Conservation (phyloP, 2,329 filamentous ascomycete species). For the Metarhizium rileyi region DNA sequence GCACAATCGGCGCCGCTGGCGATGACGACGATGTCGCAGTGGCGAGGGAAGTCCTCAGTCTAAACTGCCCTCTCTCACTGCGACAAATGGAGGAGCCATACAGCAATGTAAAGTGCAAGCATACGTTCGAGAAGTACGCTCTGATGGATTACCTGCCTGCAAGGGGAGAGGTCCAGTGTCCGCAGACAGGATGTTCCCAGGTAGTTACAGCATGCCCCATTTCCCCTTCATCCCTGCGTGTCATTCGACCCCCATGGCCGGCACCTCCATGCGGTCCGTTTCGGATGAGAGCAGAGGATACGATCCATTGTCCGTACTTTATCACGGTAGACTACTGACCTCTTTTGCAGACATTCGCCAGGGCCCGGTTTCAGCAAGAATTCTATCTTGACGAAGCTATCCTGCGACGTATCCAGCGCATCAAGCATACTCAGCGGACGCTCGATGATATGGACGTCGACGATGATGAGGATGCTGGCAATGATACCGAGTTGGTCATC, state of each 20-base stretch:
- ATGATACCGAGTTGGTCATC: slow-evolving; percentile 15
- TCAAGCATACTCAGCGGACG: slow-evolving; percentile 29
- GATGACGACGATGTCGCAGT: slow-evolving; percentile 62
- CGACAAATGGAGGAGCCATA: slow-evolving; percentile 55
- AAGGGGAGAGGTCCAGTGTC: slow-evolving; percentile 42
- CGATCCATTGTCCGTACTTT: neutral
- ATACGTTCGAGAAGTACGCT: slow-evolving; percentile 59
- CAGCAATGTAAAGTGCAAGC: slow-evolving; percentile 57
- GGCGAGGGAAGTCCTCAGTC: slow-evolving; percentile 50
- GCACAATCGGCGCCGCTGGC: slow-evolving; percentile 27
- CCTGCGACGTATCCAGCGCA: slow-evolving; percentile 47
- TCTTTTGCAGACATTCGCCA: slow-evolving; percentile 33
- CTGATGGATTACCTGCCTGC: slow-evolving; percentile 47
- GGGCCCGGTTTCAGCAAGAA: slow-evolving; percentile 31
- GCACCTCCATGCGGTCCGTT: no score
- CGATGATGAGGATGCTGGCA: slow-evolving; percentile 7
- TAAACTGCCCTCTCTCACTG: slow-evolving; percentile 62
- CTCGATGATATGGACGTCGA: slow-evolving; percentile 34
- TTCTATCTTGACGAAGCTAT: slow-evolving; percentile 47
- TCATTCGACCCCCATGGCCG: no score
- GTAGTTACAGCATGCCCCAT: slow-evolving; percentile 28
- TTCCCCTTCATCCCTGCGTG: neutral
- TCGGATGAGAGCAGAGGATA: no score
- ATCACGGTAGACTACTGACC: neutral
- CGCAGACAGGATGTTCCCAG: slow-evolving; percentile 53